phyloP scores from a whole-genome alignment of 2,329 filamentous ascomycete species.

The Tothia fuscella region DNA sequence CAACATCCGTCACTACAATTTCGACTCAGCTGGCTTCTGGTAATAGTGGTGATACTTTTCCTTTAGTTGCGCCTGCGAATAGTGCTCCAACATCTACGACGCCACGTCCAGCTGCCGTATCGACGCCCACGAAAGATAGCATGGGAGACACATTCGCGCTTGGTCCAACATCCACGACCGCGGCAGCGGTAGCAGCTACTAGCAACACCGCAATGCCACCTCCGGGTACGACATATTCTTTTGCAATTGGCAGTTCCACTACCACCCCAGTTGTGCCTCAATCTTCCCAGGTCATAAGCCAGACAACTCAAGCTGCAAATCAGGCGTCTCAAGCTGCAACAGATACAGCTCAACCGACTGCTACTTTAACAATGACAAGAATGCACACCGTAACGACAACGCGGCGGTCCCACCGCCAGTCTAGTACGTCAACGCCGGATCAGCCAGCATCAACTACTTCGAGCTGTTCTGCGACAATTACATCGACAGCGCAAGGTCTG shows the following conservation, averaged over 20 bases:
- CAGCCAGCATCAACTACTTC: too few species aligned
- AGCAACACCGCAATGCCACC: not conserved
- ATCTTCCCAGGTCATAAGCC: too few species aligned
- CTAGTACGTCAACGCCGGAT: too few species aligned
- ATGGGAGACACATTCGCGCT: not conserved
- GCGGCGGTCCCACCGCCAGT: too few species aligned
- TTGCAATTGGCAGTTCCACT: not conserved
- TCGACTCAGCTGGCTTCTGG: not conserved
- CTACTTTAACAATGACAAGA: too few species aligned
- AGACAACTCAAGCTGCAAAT: too few species aligned
- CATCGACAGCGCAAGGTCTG: too few species aligned
- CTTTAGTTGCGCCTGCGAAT: not conserved
- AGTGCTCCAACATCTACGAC: not conserved
- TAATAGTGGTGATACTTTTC: conserved; percentile 6
- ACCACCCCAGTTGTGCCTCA: too few species aligned
- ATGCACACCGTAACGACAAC: too few species aligned
- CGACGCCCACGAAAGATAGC: not conserved
- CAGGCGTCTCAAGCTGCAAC: too few species aligned
- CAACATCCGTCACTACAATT: not conserved
- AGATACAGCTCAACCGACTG: too few species aligned
- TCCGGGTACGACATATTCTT: not conserved
- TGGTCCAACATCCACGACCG: not conserved
- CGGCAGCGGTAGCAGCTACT: not conserved
- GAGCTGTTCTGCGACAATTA: too few species aligned
- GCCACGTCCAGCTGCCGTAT: not conserved